These are phyloP conservation scores for Ogataea angusta DNA, from an alignment of 805 yeast species.

Conservation along the genomic window DNA sequence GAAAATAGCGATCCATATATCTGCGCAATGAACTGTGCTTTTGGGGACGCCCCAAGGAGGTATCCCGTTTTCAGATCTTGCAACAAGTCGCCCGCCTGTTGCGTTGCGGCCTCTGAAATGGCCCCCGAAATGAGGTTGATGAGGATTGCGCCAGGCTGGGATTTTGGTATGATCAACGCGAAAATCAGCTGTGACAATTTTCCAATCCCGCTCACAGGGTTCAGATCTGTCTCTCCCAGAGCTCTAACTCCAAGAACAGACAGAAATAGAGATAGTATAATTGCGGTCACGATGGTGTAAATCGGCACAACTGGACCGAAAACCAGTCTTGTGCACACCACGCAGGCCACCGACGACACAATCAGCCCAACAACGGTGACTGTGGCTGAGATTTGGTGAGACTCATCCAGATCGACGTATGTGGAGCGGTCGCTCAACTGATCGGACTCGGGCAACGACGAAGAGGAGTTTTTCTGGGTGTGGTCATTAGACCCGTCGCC, in stretches of 20 bases:
- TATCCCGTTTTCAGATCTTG: constrained; percentile 96
- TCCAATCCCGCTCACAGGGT: constrained; percentile 96
- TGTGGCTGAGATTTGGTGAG: constrained; percentile 47
- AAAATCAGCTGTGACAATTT: constrained; percentile 87
- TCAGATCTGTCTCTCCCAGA: constrained; percentile 92
- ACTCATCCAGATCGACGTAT: constrained; percentile 34
- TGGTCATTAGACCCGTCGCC: constrained; percentile 13
- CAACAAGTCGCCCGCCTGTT: constrained; percentile 97
- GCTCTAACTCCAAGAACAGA: constrained; percentile 91
- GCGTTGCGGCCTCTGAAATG: constrained; percentile 97
- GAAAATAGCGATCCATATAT: constrained; percentile 85
- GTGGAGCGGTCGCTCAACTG: not conserved
- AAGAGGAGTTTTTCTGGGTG: not conserved
- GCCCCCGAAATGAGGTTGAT: constrained; percentile 94
- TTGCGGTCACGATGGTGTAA: constrained; percentile 64
- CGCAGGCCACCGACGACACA: constrained; percentile 64
- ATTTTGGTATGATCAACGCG: constrained; percentile 72
- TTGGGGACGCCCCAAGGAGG: constrained; percentile 85
- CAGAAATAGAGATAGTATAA: constrained; percentile 70
- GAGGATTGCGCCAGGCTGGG: constrained; percentile 76
- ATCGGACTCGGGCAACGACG: not conserved
- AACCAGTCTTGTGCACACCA: constrained; percentile 58
- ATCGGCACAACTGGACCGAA: constrained; percentile 73
- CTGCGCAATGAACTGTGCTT: constrained; percentile 89
- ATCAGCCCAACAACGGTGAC: constrained; percentile 59